Conservation (phyloP, 2,329 filamentous ascomycete species). For the Seiridium unicorne region DNA sequence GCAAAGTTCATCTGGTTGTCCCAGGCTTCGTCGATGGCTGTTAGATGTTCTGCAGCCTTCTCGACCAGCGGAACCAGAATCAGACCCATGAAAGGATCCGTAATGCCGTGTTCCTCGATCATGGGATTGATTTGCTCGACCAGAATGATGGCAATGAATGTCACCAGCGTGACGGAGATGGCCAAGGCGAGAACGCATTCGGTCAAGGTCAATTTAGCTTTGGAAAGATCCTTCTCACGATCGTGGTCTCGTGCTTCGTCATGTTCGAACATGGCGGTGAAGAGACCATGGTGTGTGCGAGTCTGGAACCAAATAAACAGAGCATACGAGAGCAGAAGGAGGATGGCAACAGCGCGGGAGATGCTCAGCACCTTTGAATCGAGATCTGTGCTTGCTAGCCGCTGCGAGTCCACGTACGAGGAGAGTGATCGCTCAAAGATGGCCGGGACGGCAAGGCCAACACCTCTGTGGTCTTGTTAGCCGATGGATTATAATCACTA, state of each 20-base stretch:
- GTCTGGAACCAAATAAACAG: constrained; percentile 72
- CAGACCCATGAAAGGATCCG: constrained; percentile 60
- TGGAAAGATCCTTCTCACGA: constrained; percentile 54
- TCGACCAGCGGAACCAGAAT: constrained; percentile 82
- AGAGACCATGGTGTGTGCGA: constrained; percentile 74
- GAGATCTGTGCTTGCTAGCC: constrained; percentile 35
- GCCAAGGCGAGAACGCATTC: constrained; percentile 67
- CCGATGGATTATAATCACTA: constrained; percentile 29
- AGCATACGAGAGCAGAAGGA: constrained; percentile 67
- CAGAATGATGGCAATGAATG: constrained; percentile 70
- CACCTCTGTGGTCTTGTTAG: constrained; percentile 31
- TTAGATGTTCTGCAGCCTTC: constrained; percentile 83
- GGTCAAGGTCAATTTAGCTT: constrained; percentile 71
- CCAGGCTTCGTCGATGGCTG: constrained; percentile 81
- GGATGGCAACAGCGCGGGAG: constrained; percentile 68
- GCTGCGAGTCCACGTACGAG: constrained; percentile 12
- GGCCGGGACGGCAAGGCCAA: constrained; percentile 51
- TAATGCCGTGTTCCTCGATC: constrained; percentile 42
- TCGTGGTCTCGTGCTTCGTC: constrained; percentile 70
- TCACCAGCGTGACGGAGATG: constrained; percentile 66
- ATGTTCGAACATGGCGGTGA: constrained; percentile 68
- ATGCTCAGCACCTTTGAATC: constrained; percentile 57
- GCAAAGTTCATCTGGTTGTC: constrained; percentile 84
- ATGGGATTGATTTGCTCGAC: constrained; percentile 69
- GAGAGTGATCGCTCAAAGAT: constrained; percentile 51